A percentile compares a stretch with the other conserved stretches of the same genome.
Conservation (phyloP, 805 yeast species). For the Brettanomyces custersianus region DNA sequence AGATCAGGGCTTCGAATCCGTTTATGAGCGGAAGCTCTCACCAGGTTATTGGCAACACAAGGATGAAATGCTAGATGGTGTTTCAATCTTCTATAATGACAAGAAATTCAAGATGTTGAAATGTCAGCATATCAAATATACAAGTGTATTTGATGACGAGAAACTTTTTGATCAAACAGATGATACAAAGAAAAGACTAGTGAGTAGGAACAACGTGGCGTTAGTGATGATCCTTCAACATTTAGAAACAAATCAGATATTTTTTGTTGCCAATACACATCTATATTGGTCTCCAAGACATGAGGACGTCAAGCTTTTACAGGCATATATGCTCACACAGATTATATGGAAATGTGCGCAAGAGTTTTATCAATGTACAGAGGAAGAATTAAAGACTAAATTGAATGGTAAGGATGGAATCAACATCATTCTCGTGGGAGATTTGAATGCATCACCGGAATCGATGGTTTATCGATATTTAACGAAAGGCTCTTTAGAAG, state of each 20-base stretch:
- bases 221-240: conserved; percentile 41
- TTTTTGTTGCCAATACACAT: conserved; percentile 51
- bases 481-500: conserved; percentile 21
- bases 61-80: conserved; percentile 47
- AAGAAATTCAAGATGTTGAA: conserved; percentile 35
- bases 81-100: conserved; percentile 43
- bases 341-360: conserved; percentile 22
- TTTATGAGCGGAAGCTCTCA: conserved; percentile 39
- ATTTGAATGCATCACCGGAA: conserved; percentile 42
- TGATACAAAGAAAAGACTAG: conserved; percentile 28
- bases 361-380: conserved; percentile 9
- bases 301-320: conserved; percentile 46
- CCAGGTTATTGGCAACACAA: conserved; percentile 46
- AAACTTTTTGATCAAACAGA: conserved; percentile 24
- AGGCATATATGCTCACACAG: conserved; percentile 36
- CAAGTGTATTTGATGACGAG: conserved; percentile 21
- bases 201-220: conserved; percentile 48
- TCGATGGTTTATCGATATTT: conserved; percentile 40
- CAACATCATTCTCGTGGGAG: conserved; percentile 44
- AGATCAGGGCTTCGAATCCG: conserved; percentile 32
- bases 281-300: conserved; percentile 48
- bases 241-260: conserved; percentile 26
- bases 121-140: conserved; percentile 24
- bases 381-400: conserved; percentile 2
- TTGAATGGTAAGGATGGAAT: conserved; percentile 17